Conservation (phyloP, 176 grass and related monocot species). For the Pontederia crassipes region DNA sequence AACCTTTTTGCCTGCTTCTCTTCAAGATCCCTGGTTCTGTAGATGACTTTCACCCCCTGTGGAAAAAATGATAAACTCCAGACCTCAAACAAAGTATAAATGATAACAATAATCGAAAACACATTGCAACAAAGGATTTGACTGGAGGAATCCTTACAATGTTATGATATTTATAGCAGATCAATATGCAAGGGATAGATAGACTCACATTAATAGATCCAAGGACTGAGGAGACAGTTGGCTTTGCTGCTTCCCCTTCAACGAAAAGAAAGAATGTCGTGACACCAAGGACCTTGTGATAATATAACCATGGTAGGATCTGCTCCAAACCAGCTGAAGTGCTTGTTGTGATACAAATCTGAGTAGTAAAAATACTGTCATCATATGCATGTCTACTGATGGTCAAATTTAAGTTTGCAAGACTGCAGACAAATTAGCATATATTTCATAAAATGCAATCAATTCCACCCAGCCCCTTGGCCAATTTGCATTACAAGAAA, state of each 20-base stretch:
- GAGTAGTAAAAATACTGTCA: constrained; percentile 11
- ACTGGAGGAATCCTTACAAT: not conserved
- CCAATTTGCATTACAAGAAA: no score
- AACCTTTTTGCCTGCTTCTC: constrained; percentile 92
- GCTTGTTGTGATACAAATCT: constrained; percentile 92
- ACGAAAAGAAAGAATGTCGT: constrained; percentile 89
- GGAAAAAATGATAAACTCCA: constrained; percentile 3
- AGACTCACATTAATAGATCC: constrained; percentile 79
- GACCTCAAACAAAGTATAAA: not conserved
- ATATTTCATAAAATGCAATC: no score
- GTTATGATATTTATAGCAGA: not conserved
- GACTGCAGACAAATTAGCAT: no score
- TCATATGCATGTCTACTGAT: not conserved
- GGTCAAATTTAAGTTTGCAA: not conserved
- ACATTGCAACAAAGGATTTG: not conserved
- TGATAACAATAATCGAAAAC: not conserved
- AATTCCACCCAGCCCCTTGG: no score
- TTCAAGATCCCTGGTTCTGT: constrained; percentile 83
- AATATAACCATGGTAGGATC: constrained; percentile 98
- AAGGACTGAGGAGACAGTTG: constrained; percentile 66
- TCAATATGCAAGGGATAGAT: not conserved
- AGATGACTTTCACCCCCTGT: constrained; percentile 95
- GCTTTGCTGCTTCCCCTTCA: constrained; percentile 93
- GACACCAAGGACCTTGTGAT: constrained; percentile 96
- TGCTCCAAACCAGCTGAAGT: constrained; percentile 80